Conservation (phyloP, 352 stramenopile species). For the Phytophthora pinifolia region DNA sequence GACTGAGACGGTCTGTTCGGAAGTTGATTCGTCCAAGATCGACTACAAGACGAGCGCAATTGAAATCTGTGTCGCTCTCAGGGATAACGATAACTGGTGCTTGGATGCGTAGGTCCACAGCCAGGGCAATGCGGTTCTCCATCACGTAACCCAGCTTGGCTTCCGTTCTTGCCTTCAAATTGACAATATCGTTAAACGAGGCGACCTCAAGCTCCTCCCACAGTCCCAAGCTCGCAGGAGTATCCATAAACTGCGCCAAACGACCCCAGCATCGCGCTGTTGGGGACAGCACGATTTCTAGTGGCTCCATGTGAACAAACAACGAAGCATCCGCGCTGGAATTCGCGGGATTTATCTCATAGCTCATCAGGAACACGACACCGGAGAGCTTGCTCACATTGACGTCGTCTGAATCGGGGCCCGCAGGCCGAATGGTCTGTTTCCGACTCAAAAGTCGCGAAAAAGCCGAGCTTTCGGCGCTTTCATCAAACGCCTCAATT, state of each 20-base stretch:
- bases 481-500: conserved; percentile 87
- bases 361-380: conserved; percentile 83
- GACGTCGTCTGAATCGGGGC: conserved; percentile 45
- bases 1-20: conserved; percentile 77
- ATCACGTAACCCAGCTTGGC: conserved; percentile 90
- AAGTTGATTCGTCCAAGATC: conserved; percentile 88
- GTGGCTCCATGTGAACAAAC: conserved; percentile 83
- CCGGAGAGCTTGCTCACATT: conserved; percentile 69
- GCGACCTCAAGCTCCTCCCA: conserved; percentile 89
- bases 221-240: conserved; percentile 69
- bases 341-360: conserved; percentile 72
- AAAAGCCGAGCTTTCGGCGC: conserved; percentile 81
- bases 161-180: conserved; percentile 83
- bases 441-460: conserved; percentile 79
- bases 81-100: conserved; percentile 84
- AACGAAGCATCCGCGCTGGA: conserved; percentile 70
- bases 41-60: conserved; percentile 76
- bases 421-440: conserved; percentile 39
- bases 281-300: conserved; percentile 86
- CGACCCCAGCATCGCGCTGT: conserved; percentile 83
- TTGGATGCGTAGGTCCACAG: conserved; percentile 83
- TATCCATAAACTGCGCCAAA: conserved; percentile 73
- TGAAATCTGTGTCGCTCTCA: conserved; percentile 76
- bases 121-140: conserved; percentile 81
- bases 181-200: conserved; percentile 91